Percentiles rank a stretch among this genome's conserved stretches.
Evolutionary conservation across 140 eudicot genomes (phyloP).

Genomic region (Oenanthe javanica): DNA sequence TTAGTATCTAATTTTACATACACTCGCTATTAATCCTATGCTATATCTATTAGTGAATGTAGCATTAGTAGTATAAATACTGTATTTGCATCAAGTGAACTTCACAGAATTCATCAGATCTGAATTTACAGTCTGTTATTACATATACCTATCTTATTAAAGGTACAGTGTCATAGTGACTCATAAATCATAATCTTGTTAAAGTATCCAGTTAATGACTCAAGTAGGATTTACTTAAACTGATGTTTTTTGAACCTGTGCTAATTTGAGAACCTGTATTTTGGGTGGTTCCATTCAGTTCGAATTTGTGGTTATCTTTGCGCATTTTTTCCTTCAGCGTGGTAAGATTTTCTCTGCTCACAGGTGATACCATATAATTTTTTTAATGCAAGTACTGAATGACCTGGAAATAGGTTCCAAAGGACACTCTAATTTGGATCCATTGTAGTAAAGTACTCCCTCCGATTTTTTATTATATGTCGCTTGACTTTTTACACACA

Average conservation of each 20-base stretch:
- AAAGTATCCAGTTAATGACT: background rate
- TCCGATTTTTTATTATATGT: too few species aligned
- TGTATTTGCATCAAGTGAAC: background rate
- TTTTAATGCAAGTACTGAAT: background rate
- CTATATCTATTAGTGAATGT: background rate
- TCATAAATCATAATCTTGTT: background rate
- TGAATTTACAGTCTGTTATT: too few species aligned
- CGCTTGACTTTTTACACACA: too few species aligned
- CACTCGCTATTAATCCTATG: background rate
- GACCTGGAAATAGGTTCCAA: background rate
- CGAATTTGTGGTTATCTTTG: constrained; percentile 66
- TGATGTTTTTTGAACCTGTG: background rate
- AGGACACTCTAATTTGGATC: background rate
- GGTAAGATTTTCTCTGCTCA: constrained; percentile 48
- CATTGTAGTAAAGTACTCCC: background rate
- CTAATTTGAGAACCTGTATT: constrained; percentile 7
- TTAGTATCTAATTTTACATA: background rate
- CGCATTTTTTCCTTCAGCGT: constrained; percentile 67
- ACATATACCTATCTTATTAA: too few species aligned
- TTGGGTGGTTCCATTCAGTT: constrained; percentile 58
- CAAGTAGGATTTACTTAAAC: background rate
- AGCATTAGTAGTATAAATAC: background rate
- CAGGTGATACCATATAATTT: background rate
- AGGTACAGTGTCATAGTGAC: too few species aligned
- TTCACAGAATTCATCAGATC: too few species aligned